Conservation (phyloP, 495 filamentous ascomycete genomes). For the Xylaria intraflava region DNA sequence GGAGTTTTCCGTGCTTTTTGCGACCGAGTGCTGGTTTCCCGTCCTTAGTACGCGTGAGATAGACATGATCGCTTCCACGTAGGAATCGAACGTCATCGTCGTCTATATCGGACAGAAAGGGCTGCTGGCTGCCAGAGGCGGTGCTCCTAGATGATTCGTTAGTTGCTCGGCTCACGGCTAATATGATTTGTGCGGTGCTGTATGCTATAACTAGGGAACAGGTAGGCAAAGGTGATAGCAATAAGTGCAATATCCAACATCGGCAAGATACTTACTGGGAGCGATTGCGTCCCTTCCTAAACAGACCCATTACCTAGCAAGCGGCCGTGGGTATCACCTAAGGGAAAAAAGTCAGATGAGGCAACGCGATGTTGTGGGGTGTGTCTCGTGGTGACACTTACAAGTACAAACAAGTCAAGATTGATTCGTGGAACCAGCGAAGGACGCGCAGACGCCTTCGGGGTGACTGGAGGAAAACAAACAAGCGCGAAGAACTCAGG, state of each 20-base stretch:
- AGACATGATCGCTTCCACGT: conserved; percentile 8
- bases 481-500: too few species aligned
- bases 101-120: background rate
- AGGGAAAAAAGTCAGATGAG: background rate
- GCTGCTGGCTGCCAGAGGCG: background rate
- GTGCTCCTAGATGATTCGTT: conserved; percentile 13
- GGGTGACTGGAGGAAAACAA: too few species aligned
- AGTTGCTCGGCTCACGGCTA: background rate
- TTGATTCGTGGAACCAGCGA: too few species aligned
- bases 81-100: conserved; percentile 4
- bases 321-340: background rate
- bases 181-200: background rate
- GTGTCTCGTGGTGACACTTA: background rate
- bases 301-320: background rate
- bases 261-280: conserved; percentile 5
- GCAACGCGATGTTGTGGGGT: background rate
- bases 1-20: conserved; percentile 13
- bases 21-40: conserved; percentile 18
- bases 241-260: background rate
- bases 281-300: conserved; percentile 5
- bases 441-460: too few species aligned
- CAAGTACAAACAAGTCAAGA: too few species aligned
- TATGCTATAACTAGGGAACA: background rate
- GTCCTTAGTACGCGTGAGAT: conserved; percentile 15
- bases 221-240: background rate